Percentiles rank a stretch among this genome's conserved stretches.
Conservation (phyloP, 2,329 filamentous ascomycete species). For the Lachnellula occidentalis region DNA sequence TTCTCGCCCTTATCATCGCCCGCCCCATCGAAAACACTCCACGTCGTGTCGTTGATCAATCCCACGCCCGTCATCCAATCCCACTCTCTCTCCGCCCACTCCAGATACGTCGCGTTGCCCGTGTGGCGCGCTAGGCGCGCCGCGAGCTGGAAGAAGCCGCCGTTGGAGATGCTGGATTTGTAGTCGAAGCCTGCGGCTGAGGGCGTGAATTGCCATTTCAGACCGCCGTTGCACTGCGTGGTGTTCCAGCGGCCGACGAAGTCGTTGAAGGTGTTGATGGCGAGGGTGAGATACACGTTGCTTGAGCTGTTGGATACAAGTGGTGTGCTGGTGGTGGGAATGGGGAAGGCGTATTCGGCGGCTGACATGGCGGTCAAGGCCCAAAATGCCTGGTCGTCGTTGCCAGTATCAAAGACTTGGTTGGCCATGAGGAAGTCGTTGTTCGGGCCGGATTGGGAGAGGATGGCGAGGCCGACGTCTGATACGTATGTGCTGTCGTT, state of each 20-base stretch:
- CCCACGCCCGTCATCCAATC: conserved; percentile 56
- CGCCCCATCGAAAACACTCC: conserved; percentile 53
- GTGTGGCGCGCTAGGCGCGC: conserved; percentile 71
- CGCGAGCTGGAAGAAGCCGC: conserved; percentile 54
- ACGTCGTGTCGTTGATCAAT: conserved; percentile 49
- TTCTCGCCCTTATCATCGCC: conserved; percentile 38
- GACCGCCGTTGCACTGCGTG: conserved; percentile 59
- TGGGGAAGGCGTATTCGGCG: conserved; percentile 57
- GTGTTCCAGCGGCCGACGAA: conserved; percentile 51
- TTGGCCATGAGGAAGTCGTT: conserved; percentile 72
- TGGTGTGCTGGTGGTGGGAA: conserved; percentile 38
- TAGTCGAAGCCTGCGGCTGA: conserved; percentile 80
- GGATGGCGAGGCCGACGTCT: conserved; percentile 56
- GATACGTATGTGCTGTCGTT: conserved; percentile 57
- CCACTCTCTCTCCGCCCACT: conserved; percentile 69
- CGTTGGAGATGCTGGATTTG: conserved; percentile 60
- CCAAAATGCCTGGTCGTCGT: conserved; percentile 64
- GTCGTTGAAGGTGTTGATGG: conserved; percentile 74
- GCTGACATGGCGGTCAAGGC: conserved; percentile 63
- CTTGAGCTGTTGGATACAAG: conserved; percentile 42
- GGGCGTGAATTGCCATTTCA: conserved; percentile 77
- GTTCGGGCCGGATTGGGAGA: conserved; percentile 65
- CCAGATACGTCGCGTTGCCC: conserved; percentile 66
- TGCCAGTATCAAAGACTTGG: conserved; percentile 53
- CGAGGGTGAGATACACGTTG: conserved; percentile 57